Evolutionary conservation across 2,329 filamentous ascomycete genomes (phyloP).

Genomic region (Didymella lethalis): DNA sequence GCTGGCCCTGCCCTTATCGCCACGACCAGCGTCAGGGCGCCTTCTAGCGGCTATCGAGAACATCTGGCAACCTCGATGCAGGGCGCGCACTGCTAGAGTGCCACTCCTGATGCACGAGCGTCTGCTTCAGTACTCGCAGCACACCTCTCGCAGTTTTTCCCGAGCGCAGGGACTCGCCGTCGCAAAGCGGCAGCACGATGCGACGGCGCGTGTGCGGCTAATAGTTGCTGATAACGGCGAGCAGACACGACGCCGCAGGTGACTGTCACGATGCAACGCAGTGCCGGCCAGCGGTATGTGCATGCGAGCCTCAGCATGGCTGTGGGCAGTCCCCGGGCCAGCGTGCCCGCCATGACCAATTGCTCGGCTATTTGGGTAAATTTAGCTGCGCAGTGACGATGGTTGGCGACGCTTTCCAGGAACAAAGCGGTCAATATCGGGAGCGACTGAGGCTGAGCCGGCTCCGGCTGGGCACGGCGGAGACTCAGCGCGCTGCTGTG

Average conservation of each 20-base stretch:
- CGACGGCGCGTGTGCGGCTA: constrained; percentile 6
- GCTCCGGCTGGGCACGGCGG: constrained; percentile 21
- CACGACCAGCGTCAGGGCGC: constrained; percentile 29
- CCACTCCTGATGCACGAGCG: constrained; percentile 14
- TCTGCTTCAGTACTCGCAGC: constrained; percentile 5
- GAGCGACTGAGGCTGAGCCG: constrained; percentile 37
- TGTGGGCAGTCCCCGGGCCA: constrained; percentile 16
- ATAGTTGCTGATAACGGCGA: constrained; percentile 19
- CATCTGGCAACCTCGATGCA: constrained; percentile 27
- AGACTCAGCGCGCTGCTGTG: constrained; percentile 17
- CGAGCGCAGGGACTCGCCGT: constrained; percentile 14
- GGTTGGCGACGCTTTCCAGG: constrained; percentile 44
- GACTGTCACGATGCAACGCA: constrained; percentile 19
- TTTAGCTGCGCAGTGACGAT: constrained; percentile 35
- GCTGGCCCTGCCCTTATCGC: constrained; percentile 38
- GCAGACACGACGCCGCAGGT: constrained; percentile 7
- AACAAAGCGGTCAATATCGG: constrained; percentile 48
- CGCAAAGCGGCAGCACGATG: constrained; percentile 9
- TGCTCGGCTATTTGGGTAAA: constrained; percentile 33
- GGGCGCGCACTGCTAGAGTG: constrained; percentile 12
- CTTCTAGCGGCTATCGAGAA: constrained; percentile 24
- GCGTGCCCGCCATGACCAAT: constrained; percentile 31
- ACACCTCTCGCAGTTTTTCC: constrained; percentile 4
- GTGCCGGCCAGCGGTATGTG: constrained; percentile 21
- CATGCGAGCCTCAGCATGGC: constrained; percentile 18